These are phyloP conservation scores for Cucurbita moschata DNA, from an alignment of 306 rosid genomes.

Conservation along the genomic window DNA sequence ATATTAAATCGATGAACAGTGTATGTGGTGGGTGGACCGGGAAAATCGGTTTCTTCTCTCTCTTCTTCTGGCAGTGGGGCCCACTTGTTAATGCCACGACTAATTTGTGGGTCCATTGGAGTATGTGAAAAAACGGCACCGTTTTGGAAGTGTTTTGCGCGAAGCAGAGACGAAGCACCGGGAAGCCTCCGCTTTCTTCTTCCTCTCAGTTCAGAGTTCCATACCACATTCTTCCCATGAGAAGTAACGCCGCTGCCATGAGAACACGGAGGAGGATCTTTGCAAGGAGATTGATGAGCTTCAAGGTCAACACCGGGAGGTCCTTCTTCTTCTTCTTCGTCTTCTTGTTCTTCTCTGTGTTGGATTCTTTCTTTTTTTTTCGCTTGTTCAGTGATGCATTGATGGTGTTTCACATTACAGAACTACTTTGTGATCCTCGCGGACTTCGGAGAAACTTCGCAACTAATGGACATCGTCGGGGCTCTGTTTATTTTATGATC, in stretches of 20 bases:
- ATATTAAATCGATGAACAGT: neutral
- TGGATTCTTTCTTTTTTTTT: slow-evolving; percentile 1
- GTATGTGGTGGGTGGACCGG: neutral
- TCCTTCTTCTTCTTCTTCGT: neutral
- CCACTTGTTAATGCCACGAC: neutral
- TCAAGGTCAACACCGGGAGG: slow-evolving; percentile 95
- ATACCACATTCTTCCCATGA: slow-evolving; percentile 21
- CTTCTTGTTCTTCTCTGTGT: neutral
- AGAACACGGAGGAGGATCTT: slow-evolving; percentile 69
- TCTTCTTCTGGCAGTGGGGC: neutral
- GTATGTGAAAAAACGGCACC: too few relatives aligned
- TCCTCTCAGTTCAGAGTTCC: neutral
- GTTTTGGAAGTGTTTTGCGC: neutral
- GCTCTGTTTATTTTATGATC: slow-evolving; percentile 13
- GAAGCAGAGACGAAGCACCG: neutral
- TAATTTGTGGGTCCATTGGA: too few relatives aligned
- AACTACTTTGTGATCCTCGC: slow-evolving; percentile 95
- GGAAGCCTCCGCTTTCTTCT: neutral
- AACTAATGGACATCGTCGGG: slow-evolving; percentile 57
- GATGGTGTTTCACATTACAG: slow-evolving; percentile 41
- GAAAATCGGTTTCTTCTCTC: neutral
- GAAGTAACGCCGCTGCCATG: slow-evolving; percentile 46
- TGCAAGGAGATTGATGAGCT: slow-evolving; percentile 94
- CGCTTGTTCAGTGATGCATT: neutral
- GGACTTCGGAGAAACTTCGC: slow-evolving; percentile 71